Percentiles rank a stretch among this genome's conserved stretches.
Evolutionary conservation across 2,329 filamentous ascomycete genomes (phyloP).

Genomic region (Aureobasidium vineae): DNA sequence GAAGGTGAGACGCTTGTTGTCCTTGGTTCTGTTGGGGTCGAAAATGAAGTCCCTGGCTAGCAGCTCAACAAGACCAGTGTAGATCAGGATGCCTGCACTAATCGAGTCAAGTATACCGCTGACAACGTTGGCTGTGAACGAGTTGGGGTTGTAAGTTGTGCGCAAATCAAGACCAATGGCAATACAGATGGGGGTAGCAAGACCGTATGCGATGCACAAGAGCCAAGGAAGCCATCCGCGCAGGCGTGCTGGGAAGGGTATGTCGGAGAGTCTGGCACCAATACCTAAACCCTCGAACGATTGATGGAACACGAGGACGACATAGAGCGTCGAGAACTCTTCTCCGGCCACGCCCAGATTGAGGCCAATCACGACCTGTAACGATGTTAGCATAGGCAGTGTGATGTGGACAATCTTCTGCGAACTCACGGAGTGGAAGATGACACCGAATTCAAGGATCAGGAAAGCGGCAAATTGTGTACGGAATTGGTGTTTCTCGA

Average conservation of each 20-base stretch:
- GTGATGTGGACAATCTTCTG: no score
- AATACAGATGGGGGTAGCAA: conserved; percentile 82
- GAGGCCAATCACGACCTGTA: background rate
- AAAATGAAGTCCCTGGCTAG: conserved; percentile 55
- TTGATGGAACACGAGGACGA: conserved; percentile 82
- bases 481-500: background rate
- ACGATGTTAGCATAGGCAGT: no score
- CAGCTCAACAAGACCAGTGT: conserved; percentile 50
- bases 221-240: conserved; percentile 67
- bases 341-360: conserved; percentile 54
- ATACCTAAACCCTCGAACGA: conserved; percentile 91
- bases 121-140: conserved; percentile 57
- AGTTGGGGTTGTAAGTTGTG: conserved; percentile 52
- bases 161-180: conserved; percentile 78
- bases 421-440: conserved; percentile 64
- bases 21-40: conserved; percentile 81
- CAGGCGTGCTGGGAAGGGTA: conserved; percentile 64
- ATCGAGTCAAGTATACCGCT: conserved; percentile 89
- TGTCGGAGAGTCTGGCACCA: conserved; percentile 76
- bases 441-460: conserved; percentile 92
- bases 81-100: conserved; percentile 54
- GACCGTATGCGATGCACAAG: conserved; percentile 68
- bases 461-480: conserved; percentile 78
- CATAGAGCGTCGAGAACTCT: conserved; percentile 61
- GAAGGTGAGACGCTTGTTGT: conserved; percentile 82